Evolutionary conservation across 2,329 filamentous ascomycete species (phyloP).

Genomic region (Fusarium sp.): DNA sequence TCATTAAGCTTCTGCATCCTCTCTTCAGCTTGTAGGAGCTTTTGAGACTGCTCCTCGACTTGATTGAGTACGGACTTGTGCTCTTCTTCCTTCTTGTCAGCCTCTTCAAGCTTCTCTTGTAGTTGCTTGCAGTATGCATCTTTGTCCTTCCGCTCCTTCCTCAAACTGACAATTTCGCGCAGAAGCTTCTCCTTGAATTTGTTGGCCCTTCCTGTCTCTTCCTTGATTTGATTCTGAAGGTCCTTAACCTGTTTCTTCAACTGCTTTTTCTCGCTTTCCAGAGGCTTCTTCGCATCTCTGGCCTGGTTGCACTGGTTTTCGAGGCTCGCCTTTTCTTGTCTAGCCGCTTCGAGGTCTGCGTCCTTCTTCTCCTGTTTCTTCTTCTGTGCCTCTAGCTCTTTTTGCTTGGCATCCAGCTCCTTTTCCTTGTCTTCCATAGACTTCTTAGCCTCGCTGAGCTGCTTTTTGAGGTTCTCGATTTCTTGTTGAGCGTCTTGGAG

Average conservation of each 20-base stretch:
- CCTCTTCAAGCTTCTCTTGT: too few relatives aligned
- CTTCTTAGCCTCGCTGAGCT: background rate
- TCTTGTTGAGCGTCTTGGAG: too few relatives aligned
- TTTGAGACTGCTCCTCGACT: too few relatives aligned
- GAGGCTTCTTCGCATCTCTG: background rate
- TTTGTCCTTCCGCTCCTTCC: too few relatives aligned
- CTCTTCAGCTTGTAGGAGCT: background rate
- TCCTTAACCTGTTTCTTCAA: background rate
- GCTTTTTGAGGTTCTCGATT: rapidly evolving
- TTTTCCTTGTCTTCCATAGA: background rate
- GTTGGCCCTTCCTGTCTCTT: background rate
- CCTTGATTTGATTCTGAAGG: background rate
- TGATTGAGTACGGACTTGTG: too few relatives aligned
- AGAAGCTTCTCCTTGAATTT: background rate
- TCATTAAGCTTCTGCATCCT: too few relatives aligned
- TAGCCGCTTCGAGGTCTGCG: background rate
- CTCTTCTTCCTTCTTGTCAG: too few relatives aligned
- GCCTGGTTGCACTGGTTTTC: background rate
- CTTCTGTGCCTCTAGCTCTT: background rate
- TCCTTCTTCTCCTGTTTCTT: background rate
- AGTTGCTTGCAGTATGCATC: too few relatives aligned
- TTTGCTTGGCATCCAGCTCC: background rate
- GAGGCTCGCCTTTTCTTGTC: background rate
- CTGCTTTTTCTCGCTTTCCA: background rate
- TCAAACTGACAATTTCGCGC: background rate